These are phyloP conservation scores for Cladosporium sp. DNA, from an alignment of 2,329 filamentous ascomycete species.

Conservation along the genomic window DNA sequence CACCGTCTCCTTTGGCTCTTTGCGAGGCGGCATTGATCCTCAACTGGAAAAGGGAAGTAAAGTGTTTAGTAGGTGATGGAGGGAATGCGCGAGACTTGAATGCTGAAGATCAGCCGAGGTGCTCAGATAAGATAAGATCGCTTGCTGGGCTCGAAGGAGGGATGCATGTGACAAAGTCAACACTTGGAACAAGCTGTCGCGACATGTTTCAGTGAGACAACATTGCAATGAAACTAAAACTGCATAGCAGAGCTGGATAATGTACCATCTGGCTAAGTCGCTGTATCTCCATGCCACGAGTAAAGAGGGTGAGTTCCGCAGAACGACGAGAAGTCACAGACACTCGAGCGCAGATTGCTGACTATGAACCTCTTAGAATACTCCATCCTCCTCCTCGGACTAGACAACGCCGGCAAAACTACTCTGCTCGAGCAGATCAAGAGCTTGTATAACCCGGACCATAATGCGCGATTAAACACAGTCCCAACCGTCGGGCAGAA, in stretches of 20 bases:
- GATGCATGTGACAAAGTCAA: slow-evolving; percentile 8
- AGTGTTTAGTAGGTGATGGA: not conserved
- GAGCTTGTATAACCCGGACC: slow-evolving; percentile 69
- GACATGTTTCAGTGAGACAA: not conserved
- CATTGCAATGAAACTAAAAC: slow-evolving; percentile 11
- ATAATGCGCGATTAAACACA: slow-evolving; percentile 73
- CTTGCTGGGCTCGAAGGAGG: not conserved
- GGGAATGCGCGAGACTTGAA: not conserved
- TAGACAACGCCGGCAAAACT: slow-evolving; percentile 98
- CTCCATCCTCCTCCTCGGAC: slow-evolving; percentile 91
- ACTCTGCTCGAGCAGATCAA: slow-evolving; percentile 98
- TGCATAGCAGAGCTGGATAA: slow-evolving; percentile 40
- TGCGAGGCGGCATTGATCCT: slow-evolving; percentile 30
- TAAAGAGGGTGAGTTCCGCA: slow-evolving; percentile 74
- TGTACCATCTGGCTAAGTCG: slow-evolving; percentile 96
- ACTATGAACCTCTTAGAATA: slow-evolving; percentile 64
- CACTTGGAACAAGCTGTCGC: not conserved
- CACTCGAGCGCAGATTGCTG: not conserved
- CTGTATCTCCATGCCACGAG: slow-evolving; percentile 93
- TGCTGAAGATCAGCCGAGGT: slow-evolving; percentile 4
- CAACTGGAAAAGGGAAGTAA: not conserved
- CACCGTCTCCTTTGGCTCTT: slow-evolving; percentile 36
- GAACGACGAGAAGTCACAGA: not conserved
- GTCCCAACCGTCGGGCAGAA: slow-evolving; percentile 98
- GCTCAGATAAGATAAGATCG: slow-evolving; percentile 7